Evolutionary conservation across 306 rosid genomes (phyloP).

Genomic region (Glycine tomentella): DNA sequence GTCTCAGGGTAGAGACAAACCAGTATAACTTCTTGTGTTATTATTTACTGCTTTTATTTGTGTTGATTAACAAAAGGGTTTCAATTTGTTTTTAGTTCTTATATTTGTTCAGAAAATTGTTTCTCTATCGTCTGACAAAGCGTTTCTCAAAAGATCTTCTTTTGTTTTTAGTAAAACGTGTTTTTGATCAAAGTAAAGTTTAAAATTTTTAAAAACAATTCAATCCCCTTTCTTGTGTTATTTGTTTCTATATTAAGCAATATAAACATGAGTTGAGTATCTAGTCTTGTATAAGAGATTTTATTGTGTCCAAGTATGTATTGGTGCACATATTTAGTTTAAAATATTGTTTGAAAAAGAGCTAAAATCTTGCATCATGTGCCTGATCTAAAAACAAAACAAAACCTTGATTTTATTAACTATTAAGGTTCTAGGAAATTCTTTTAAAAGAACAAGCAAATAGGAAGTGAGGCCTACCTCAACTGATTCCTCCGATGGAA

Average conservation of each 20-base stretch:
- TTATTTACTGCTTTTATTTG: no score
- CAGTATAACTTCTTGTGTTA: no score
- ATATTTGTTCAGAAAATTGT: no score
- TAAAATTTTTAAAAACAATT: no score
- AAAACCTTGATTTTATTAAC: slow-evolving; percentile 3
- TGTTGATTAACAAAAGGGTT: no score
- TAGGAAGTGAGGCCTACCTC: slow-evolving; percentile 64
- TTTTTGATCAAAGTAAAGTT: no score
- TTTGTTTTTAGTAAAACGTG: no score
- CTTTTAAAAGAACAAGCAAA: slow-evolving; percentile 28
- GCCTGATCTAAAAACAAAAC: background rate
- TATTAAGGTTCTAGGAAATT: background rate
- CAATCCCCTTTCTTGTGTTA: no score
- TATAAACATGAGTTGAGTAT: slow-evolving; percentile 10
- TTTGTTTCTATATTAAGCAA: background rate
- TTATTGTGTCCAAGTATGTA: background rate
- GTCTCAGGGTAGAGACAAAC: no score
- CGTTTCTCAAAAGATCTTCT: no score
- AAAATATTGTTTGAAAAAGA: background rate
- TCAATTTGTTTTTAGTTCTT: no score
- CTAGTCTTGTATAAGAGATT: background rate
- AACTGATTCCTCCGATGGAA: slow-evolving; percentile 76
- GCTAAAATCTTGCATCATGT: slow-evolving; percentile 8
- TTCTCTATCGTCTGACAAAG: no score
- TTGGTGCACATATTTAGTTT: background rate